Evolutionary conservation across 805 yeast genomes (phyloP).

Genomic region (Ogataea haglerorum): DNA sequence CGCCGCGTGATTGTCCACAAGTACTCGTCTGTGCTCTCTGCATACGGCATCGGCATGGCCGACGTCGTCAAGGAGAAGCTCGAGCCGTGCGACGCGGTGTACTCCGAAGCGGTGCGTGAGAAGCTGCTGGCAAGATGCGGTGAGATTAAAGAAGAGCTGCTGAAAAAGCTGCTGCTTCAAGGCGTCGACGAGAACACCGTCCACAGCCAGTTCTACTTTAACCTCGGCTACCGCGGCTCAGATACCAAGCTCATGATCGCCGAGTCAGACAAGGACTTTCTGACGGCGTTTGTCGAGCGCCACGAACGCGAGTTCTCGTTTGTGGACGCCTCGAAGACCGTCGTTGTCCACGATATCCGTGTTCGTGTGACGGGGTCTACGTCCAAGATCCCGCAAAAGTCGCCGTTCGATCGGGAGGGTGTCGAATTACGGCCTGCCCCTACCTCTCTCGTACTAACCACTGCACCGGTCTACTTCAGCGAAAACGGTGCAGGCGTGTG

Average conservation of each 20-base stretch:
- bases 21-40: conserved; percentile 46
- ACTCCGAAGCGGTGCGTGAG: conserved; percentile 12
- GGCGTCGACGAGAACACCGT: conserved; percentile 18
- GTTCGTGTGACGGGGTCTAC: conserved; percentile 76
- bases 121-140: conserved; percentile 17
- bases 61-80: conserved; percentile 33
- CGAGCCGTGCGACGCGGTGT: conserved; percentile 24
- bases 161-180: conserved; percentile 31
- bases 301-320: conserved; percentile 72
- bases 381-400: conserved; percentile 28
- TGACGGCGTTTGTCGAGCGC: conserved; percentile 43
- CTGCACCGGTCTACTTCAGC: conserved; percentile 57
- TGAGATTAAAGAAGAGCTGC: conserved; percentile 15
- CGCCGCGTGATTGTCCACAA: conserved; percentile 41
- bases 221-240: conserved; percentile 76
- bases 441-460: conserved; percentile 51
- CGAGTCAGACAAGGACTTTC: conserved; percentile 34
- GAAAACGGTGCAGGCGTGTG: conserved; percentile 75
- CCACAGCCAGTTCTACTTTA: conserved; percentile 43
- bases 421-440: conserved; percentile 75
- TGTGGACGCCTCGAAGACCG: conserved; percentile 48
- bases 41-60: conserved; percentile 38
- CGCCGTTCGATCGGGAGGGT: conserved; percentile 31
- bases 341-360: conserved; percentile 58
- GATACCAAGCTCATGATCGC: conserved; percentile 71